Conservation (phyloP, 2,329 filamentous ascomycete species). For the Chaetomiaceae sp. region DNA sequence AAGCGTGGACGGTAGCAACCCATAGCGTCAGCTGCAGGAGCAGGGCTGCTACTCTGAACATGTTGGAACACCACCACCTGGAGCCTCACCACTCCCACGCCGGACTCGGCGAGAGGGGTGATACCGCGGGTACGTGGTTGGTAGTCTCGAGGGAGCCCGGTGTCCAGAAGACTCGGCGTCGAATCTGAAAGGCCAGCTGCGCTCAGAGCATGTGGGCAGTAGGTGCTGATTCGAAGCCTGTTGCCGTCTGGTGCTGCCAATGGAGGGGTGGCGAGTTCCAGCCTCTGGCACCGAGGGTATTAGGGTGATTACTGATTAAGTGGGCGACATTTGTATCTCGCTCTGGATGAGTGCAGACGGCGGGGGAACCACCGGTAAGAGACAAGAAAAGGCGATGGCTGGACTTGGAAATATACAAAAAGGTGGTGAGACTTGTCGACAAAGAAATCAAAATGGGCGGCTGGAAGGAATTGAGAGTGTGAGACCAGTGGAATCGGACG, state of each 20-base stretch:
- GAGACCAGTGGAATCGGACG: conserved; percentile 1
- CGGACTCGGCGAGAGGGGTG: conserved; percentile 16
- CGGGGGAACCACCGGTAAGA: not conserved
- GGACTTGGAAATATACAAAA: not conserved
- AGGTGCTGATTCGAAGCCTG: not conserved
- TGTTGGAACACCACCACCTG: conserved; percentile 29
- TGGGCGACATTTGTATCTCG: conserved; percentile 22
- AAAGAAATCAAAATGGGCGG: conserved; percentile 4
- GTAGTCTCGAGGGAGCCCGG: not conserved
- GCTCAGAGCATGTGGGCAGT: conserved; percentile 13
- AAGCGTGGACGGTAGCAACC: conserved; percentile 43
- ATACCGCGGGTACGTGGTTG: conserved; percentile 9
- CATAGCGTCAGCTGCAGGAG: conserved; percentile 47
- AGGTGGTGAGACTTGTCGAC: conserved; percentile 4
- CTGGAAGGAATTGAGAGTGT: conserved; percentile 2
- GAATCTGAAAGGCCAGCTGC: conserved; percentile 8
- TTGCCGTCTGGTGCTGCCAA: conserved; percentile 6
- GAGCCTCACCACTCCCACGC: conserved; percentile 26
- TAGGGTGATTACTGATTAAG: conserved; percentile 31
- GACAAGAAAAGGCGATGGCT: conserved; percentile 1
- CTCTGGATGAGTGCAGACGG: not conserved
- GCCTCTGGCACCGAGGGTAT: conserved; percentile 27
- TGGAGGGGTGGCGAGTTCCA: conserved; percentile 23
- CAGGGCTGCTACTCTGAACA: conserved; percentile 37
- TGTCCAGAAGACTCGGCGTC: not conserved